Evolutionary conservation across 768 basidiomycete genomes (phyloP).

Genomic region (Gloeostereum incarnatum): DNA sequence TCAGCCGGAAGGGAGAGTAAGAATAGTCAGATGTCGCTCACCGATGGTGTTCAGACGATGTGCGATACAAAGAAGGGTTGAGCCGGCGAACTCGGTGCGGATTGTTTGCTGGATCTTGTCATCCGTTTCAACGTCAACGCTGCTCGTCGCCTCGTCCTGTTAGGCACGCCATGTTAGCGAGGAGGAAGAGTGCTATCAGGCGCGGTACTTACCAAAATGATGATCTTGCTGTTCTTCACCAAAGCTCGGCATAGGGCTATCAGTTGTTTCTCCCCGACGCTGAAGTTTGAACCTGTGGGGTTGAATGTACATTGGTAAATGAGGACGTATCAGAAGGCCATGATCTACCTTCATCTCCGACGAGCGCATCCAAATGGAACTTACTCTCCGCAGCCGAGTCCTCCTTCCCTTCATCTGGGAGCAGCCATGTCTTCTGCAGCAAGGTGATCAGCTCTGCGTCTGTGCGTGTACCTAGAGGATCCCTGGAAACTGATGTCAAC

Average conservation of each 20-base stretch:
- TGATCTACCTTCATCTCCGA: constrained; percentile 53
- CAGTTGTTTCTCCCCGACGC: constrained; percentile 59
- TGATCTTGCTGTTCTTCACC: constrained; percentile 49
- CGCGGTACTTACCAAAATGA: constrained; percentile 33
- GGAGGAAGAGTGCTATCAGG: neutral
- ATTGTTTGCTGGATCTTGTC: constrained; percentile 56
- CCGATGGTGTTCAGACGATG: constrained; percentile 52
- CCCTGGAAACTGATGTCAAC: constrained; percentile 21
- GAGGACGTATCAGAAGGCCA: no score
- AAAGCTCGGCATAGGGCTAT: constrained; percentile 53
- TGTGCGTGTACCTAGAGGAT: constrained; percentile 41
- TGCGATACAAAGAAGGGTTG: constrained; percentile 47
- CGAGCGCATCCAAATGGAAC: constrained; percentile 51
- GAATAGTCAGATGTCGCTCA: constrained; percentile 11
- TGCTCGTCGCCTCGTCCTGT: constrained; percentile 58
- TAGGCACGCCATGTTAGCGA: neutral
- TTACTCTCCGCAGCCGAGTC: constrained; percentile 47
- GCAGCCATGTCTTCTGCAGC: constrained; percentile 50
- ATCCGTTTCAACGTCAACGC: constrained; percentile 54
- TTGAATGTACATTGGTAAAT: constrained; percentile 10
- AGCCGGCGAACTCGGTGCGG: constrained; percentile 42
- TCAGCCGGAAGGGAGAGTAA: constrained; percentile 8
- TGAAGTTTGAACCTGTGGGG: constrained; percentile 55
- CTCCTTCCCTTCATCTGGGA: constrained; percentile 36
- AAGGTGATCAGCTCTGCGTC: constrained; percentile 56